Evolutionary conservation across 2,329 filamentous ascomycete species (phyloP).

Genomic region (Aspergillus pseudoterreus): DNA sequence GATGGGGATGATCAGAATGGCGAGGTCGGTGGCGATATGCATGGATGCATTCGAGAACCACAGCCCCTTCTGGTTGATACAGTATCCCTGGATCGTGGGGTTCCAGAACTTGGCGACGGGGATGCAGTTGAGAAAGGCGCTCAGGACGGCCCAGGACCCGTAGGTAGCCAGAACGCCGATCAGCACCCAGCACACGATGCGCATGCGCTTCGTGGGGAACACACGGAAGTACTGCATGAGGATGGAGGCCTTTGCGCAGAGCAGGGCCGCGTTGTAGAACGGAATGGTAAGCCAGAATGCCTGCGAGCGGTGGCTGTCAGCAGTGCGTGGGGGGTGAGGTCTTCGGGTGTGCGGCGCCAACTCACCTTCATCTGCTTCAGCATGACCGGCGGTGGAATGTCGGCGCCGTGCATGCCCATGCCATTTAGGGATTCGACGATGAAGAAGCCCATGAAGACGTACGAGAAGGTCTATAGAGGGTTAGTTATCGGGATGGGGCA

Average conservation of each 20-base stretch:
- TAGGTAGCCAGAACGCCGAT: conserved; percentile 33
- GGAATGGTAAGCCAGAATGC: conserved; percentile 38
- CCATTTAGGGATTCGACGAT: conserved; percentile 32
- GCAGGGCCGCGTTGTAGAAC: conserved; percentile 35
- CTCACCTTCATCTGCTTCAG: conserved; percentile 32
- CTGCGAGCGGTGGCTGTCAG: conserved; percentile 11
- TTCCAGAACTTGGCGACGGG: conserved; percentile 37
- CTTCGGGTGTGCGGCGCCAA: background rate
- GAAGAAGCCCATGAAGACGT: conserved; percentile 33
- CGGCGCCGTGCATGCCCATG: conserved; percentile 32
- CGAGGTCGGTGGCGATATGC: conserved; percentile 44
- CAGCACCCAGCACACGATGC: conserved; percentile 36
- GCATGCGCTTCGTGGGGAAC: conserved; percentile 35
- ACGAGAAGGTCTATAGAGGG: conserved; percentile 25
- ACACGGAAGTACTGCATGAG: conserved; percentile 49
- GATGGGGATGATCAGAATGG: conserved; percentile 44
- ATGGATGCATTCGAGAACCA: conserved; percentile 45
- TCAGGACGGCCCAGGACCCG: conserved; percentile 34
- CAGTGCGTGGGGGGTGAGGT: background rate
- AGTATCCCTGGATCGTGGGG: conserved; percentile 26
- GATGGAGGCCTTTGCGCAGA: conserved; percentile 46
- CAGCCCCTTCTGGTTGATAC: conserved; percentile 36
- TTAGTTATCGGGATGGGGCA: conserved; percentile 1
- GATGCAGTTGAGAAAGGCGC: conserved; percentile 34
- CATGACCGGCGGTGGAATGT: conserved; percentile 28